Percentiles rank a stretch among this genome's conserved stretches.
These are phyloP conservation scores for Aspergillus coremiiformis DNA, from an alignment of 495 filamentous ascomycete species.

Conservation along the genomic window DNA sequence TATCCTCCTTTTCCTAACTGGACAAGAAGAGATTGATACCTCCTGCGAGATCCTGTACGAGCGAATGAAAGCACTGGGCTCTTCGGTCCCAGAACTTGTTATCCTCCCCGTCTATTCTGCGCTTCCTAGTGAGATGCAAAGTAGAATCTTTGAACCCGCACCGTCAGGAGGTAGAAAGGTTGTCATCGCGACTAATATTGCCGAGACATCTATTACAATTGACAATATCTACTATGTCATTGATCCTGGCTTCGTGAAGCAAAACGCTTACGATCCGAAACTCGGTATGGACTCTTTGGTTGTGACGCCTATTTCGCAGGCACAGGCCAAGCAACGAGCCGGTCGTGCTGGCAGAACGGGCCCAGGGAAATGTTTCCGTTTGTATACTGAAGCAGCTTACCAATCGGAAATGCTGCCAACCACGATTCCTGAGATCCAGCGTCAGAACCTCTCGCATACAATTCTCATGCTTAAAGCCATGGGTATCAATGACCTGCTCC, in stretches of 20 bases:
- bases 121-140: constrained; percentile 89
- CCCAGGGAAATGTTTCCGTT: constrained; percentile 90
- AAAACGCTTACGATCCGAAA: constrained; percentile 94
- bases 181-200: constrained; percentile 97
- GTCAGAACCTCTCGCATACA: constrained; percentile 87
- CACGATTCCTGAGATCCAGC: constrained; percentile 92
- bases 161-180: constrained; percentile 86
- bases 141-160: constrained; percentile 87
- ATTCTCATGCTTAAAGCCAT: constrained; percentile 99
- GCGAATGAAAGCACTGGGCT: constrained; percentile 91
- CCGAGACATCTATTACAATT: constrained; percentile 95
- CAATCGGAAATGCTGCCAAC: constrained; percentile 97
- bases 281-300: constrained; percentile 96
- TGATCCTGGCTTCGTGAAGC: constrained; percentile 96
- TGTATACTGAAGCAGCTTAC: constrained; percentile 95
- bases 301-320: constrained; percentile 92
- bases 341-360: constrained; percentile 91
- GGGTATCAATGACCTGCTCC: constrained; percentile 96
- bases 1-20: constrained; percentile 92
- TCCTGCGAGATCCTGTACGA: constrained; percentile 87
- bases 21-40: constrained; percentile 97
- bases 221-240: constrained; percentile 97
- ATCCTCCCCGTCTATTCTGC: constrained; percentile 94
- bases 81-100: constrained; percentile 82
- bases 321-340: constrained; percentile 90